Conservation (phyloP, 2,329 filamentous ascomycete genomes). For the Colletotrichum sp. region DNA sequence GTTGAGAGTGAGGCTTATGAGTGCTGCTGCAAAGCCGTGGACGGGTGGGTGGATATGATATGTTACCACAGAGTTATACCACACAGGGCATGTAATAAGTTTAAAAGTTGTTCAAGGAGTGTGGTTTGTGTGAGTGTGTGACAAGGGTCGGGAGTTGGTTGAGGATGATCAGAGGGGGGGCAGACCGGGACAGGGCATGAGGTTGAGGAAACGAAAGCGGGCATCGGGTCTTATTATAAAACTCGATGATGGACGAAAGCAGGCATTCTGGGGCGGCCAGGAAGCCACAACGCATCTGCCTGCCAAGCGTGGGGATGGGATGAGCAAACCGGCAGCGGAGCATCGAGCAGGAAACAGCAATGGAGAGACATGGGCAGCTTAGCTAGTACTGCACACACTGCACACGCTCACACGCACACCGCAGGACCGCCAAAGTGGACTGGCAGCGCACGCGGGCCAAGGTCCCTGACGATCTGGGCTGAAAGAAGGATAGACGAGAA, state of each 20-base stretch:
- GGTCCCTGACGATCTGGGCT: conserved; percentile 21
- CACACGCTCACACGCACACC: neutral
- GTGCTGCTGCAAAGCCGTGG: neutral
- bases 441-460: conserved; percentile 15
- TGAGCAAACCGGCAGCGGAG: conserved; percentile 10
- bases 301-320: conserved; percentile 19
- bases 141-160: conserved; percentile 9
- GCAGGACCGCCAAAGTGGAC: neutral
- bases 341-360: conserved; percentile 8
- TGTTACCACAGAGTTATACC: conserved; percentile 6
- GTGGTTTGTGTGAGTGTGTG: neutral
- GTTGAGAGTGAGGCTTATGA: neutral
- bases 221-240: conserved; percentile 21
- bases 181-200: neutral
- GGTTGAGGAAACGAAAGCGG: conserved; percentile 6
- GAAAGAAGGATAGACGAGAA: conserved; percentile 11
- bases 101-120: conserved; percentile 2
- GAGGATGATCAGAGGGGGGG: neutral
- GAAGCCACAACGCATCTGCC: neutral
- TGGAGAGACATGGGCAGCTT: neutral
- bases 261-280: neutral
- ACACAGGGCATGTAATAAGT: conserved; percentile 3
- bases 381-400: neutral
- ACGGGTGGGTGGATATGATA: neutral
- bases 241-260: conserved; percentile 11